Conservation (phyloP, 768 basidiomycete species). For the Strobilomyces confusus region DNA sequence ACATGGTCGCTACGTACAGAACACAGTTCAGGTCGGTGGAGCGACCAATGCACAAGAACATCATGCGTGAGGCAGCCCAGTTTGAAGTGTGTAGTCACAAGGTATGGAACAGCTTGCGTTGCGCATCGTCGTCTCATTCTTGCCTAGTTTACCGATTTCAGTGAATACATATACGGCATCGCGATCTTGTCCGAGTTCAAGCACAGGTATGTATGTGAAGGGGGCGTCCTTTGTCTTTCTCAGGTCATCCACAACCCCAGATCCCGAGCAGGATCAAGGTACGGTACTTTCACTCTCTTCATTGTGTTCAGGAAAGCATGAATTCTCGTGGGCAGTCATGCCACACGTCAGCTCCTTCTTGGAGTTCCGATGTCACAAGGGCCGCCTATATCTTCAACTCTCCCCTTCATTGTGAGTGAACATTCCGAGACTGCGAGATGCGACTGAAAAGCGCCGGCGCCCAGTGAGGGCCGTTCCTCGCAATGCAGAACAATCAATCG, state of each 20-base stretch:
- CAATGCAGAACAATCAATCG: slow-evolving; percentile 13
- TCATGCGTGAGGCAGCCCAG: slow-evolving; percentile 84
- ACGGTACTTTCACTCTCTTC: not conserved
- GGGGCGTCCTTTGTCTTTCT: slow-evolving; percentile 83
- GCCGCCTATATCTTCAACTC: slow-evolving; percentile 84
- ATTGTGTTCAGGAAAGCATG: slow-evolving; percentile 57
- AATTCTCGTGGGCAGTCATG: slow-evolving; percentile 85
- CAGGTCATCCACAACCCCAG: slow-evolving; percentile 88
- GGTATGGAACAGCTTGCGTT: slow-evolving; percentile 37
- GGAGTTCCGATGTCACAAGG: slow-evolving; percentile 83
- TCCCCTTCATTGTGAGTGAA: slow-evolving; percentile 58
- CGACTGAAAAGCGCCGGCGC: not conserved
- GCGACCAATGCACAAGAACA: slow-evolving; percentile 94
- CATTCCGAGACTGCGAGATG: not conserved
- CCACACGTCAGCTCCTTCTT: slow-evolving; percentile 88
- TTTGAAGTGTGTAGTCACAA: slow-evolving; percentile 99
- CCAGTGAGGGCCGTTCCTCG: slow-evolving; percentile 27
- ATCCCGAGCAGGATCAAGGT: slow-evolving; percentile 91
- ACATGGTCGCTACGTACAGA: slow-evolving; percentile 85
- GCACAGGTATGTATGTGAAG: slow-evolving; percentile 85
- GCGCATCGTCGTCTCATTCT: not conserved
- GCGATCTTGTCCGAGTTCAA: slow-evolving; percentile 94
- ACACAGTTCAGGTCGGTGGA: slow-evolving; percentile 89
- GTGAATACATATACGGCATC: slow-evolving; percentile 94
- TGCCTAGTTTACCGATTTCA: slow-evolving; percentile 76